Evolutionary conservation across 495 filamentous ascomycete genomes (phyloP), one percentile per base, ranked within the genome.

Genomic region (Trichoderma erinaceum): DNA sequence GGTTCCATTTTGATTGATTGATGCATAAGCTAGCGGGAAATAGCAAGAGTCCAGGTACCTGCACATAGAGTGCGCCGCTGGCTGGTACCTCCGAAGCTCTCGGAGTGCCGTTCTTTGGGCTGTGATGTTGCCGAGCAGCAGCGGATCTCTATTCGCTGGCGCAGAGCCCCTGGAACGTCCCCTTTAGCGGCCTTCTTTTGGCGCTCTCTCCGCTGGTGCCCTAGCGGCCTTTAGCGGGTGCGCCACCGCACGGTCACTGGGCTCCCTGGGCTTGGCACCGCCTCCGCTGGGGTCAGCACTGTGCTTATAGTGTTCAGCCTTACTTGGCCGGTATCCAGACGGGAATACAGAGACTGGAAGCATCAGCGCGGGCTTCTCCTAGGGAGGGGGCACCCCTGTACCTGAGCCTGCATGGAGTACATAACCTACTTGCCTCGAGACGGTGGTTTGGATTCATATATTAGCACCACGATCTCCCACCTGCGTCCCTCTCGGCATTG

Each of bases 241-340:
- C 56, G 56, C 56, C 56, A 61, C 56, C 56, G 56, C 56, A 61
- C 56, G 16, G 25, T 61, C 25, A 32, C 56, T 61, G 56, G 56
- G 56, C 56, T 61, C 56, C 56, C 56, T 61, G 56, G 56, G 13
- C 56, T 61, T 61, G 56, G 56, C 56, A 61, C 12, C 56, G 56
- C 56, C 56, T 61, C 56, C 56, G 27, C 56, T 25, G n/a, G 23
- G 56, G 23, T 61, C 56, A 61, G 56, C 11, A 61, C 23, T 12
- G 21, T 48, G n/a, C 44, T 18, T 18, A 48, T n/a, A 48, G 44
- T 18, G 21, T 21, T 21, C 50, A 58, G 44, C 44, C 44, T 48
- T 48, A 48, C n/a, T 48, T n/a, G 15, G 29, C 29, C 29, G 29
- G n/a, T 48, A n/a, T 15, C 4, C 15, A n/a, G 44, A 48, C 4